Base-by-base conservation (phyloP, 352 stramenopile species). In the Phytophthora europaea region DNA sequence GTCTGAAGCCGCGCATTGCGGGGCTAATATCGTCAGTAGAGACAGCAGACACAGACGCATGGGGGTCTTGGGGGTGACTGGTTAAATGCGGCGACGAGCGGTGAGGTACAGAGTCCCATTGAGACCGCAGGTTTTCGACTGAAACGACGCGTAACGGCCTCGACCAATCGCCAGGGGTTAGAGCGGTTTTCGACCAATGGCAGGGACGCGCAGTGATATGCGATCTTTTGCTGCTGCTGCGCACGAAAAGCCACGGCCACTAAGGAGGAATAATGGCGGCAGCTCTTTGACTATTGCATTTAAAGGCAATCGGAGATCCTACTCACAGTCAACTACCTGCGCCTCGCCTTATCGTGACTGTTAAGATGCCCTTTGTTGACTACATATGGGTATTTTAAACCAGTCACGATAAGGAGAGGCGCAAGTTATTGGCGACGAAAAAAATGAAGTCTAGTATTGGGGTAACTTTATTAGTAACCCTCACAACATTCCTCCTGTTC, bases 71-170 rank as follows among this genome's bases (percentile, higher is more conserved):
- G 36, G 0, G n/a, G 71, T 50, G 56, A 61, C 67, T 78, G 67
- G 22, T 56, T 26, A 50, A 75, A 72, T 75, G 61, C 56, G 31
- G 34, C 65, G 33, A 10, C 16, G 40, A 26, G 23, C 12, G 36
- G 36, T 43, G 34, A 43, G 10, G 36, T 43, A 12, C 38, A 15
- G 36, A 43, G 65, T 70, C 58, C 47, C 66, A 78, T 78, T 67
- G 43, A 70, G 51, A 70, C 65, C 65, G 70, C 70, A 77, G 58
- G 47, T 73, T 77, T 70, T 73, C 23, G 23, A 57, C 59, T 77
- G 70, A 76, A 76, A 70, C 65, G 65, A 59, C 70, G 65, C 58
- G 22, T 36, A 54, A 56, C 36, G 40, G n/a, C 63, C 63, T 60
- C 22, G 20, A 13, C 70, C 64, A 76, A 72, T 76, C 18, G 22